Conservation (phyloP, 1,139 yeast species). For the Eremothecium gossypii region DNA sequence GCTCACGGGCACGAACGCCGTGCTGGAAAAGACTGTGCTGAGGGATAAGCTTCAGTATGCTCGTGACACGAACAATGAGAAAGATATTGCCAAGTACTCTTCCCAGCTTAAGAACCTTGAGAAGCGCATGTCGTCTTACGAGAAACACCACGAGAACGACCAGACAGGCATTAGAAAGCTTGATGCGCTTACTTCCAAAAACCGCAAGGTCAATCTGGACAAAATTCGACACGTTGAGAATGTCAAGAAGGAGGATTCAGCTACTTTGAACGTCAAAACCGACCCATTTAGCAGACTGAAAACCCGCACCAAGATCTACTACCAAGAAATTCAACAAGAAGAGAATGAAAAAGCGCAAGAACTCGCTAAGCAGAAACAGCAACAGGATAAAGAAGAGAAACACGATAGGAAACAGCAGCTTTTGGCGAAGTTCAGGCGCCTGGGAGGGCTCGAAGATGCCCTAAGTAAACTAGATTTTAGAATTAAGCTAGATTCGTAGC, state of each 20-base stretch:
- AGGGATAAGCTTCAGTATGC: constrained; percentile 75
- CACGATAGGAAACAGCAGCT: constrained; percentile 31
- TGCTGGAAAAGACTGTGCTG: constrained; percentile 62
- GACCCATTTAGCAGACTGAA: constrained; percentile 89
- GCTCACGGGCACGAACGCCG: constrained; percentile 64
- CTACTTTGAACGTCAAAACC: constrained; percentile 40
- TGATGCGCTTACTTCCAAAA: constrained; percentile 42
- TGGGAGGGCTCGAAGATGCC: constrained; percentile 40
- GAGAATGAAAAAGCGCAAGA: constrained; percentile 39
- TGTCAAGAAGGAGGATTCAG: constrained; percentile 40
- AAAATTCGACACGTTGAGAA: constrained; percentile 75
- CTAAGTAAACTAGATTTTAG: constrained; percentile 38
- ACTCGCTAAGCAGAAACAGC: constrained; percentile 32
- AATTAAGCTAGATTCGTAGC: constrained; percentile 34
- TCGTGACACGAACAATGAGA: constrained; percentile 49
- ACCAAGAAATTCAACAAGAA: constrained; percentile 40
- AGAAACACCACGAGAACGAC: constrained; percentile 31
- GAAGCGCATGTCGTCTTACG: constrained; percentile 39
- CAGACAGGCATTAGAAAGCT: constrained; percentile 30
- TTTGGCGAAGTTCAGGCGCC: constrained; percentile 31
- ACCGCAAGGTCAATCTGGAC: constrained; percentile 70
- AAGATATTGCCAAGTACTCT: constrained; percentile 38
- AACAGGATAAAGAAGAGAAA: constrained; percentile 30
- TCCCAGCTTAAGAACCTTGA: constrained; percentile 36
- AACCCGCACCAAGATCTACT: constrained; percentile 78